Conservation (phyloP, 257 asterid genomes). For the Fraxinus anomala region DNA sequence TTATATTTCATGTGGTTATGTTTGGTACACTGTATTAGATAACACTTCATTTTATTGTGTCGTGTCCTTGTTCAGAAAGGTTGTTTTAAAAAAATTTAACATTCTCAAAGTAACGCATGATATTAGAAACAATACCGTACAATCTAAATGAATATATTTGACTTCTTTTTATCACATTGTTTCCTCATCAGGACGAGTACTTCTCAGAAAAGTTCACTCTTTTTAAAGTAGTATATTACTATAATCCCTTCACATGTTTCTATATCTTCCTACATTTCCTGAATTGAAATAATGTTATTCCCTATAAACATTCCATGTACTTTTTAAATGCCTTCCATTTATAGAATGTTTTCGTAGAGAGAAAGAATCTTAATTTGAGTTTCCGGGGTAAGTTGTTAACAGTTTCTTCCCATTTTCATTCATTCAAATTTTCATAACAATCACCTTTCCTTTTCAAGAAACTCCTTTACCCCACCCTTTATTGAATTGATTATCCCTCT, state of each 20-base stretch:
- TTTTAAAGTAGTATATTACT: background rate
- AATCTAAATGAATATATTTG: background rate
- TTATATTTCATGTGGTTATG: background rate
- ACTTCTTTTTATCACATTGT: background rate
- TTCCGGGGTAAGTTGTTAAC: conserved; percentile 11
- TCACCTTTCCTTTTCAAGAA: background rate
- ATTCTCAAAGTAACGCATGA: background rate
- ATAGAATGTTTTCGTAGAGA: conserved; percentile 21
- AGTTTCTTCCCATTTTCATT: background rate
- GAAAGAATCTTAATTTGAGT: conserved; percentile 3
- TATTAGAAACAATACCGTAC: background rate
- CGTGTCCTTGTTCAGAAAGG: background rate
- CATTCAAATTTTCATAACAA: background rate
- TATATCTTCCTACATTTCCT: conserved; percentile 4
- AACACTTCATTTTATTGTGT: no score
- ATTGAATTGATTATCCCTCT: background rate
- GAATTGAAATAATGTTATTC: background rate
- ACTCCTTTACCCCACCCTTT: background rate
- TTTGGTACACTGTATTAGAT: background rate
- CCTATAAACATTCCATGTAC: conserved; percentile 10
- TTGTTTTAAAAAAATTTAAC: background rate
- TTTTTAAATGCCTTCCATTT: conserved; percentile 32
- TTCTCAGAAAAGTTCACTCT: background rate
- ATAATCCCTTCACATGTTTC: conserved; percentile 10
- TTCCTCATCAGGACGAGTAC: conserved; percentile 3